Percentiles rank a stretch among this genome's conserved stretches.
Conservation (phyloP, 2,329 filamentous ascomycete genomes). For the Monilinia laxa region DNA sequence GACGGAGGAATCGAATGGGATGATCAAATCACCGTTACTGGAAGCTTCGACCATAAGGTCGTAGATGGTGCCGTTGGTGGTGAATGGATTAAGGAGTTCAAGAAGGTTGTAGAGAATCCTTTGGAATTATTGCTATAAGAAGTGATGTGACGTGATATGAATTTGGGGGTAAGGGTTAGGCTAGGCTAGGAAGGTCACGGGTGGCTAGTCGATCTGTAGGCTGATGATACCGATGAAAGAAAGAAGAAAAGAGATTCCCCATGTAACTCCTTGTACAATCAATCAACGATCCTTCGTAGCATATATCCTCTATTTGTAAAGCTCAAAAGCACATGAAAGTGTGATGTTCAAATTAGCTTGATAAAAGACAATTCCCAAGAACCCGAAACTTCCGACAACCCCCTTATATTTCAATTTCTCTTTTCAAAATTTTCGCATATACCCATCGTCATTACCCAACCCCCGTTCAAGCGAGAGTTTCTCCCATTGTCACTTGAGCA, state of each 20-base stretch:
- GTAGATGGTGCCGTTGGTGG: constrained; percentile 94
- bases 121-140: constrained; percentile 81
- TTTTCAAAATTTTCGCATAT: too few species aligned
- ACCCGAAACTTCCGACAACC: too few species aligned
- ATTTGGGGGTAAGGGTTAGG: background rate
- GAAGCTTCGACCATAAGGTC: constrained; percentile 98
- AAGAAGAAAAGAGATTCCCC: constrained; percentile 31
- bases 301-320: background rate
- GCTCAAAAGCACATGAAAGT: background rate
- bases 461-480: too few species aligned
- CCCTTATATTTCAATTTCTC: too few species aligned
- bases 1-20: constrained; percentile 91
- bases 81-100: constrained; percentile 95
- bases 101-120: constrained; percentile 97
- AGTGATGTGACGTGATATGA: constrained; percentile 20
- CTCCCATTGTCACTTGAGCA: too few species aligned
- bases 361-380: background rate
- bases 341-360: background rate
- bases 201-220: constrained; percentile 17
- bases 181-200: background rate
- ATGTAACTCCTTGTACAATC: constrained; percentile 29
- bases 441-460: too few species aligned
- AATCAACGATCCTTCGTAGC: constrained; percentile 2
- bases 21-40: constrained; percentile 93
- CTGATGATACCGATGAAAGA: constrained; percentile 25